Conservation (phyloP, 208 protist genomes). For the Histomonas meleagridis region DNA sequence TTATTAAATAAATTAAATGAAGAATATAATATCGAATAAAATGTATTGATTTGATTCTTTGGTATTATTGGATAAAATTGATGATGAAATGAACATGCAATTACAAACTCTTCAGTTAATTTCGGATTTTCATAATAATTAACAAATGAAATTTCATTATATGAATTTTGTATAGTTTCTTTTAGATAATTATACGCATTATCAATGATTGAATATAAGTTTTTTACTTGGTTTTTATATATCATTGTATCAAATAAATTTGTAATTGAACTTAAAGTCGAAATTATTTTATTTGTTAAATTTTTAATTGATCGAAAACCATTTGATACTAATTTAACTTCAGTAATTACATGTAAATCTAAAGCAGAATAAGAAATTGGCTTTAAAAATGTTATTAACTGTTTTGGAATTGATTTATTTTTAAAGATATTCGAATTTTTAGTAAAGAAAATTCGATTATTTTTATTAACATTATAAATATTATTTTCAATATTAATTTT, state of each 20-base stretch:
- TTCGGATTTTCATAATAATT: constrained; percentile 11
- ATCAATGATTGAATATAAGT: not conserved
- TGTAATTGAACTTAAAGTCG: not conserved
- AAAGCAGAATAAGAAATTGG: not conserved
- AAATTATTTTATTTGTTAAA: not conserved
- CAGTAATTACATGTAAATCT: not conserved
- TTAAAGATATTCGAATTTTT: not conserved
- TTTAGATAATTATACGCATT: not conserved
- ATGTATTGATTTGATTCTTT: not conserved
- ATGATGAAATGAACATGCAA: not conserved
- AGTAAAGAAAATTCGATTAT: not conserved
- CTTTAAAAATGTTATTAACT: not conserved
- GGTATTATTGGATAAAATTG: not conserved
- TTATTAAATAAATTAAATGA: constrained; percentile 15
- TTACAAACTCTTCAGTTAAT: not conserved
- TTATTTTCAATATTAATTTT: not conserved
- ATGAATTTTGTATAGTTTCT: not conserved
- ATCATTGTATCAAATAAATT: not conserved
- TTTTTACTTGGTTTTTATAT: not conserved
- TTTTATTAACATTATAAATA: not conserved
- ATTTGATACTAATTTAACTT: not conserved
- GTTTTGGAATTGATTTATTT: not conserved
- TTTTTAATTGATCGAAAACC: not conserved
- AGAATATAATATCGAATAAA: not conserved
- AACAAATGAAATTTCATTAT: not conserved